Percentiles rank a stretch among this genome's conserved stretches.
phyloP scores from a whole-genome alignment of 371 early-diverging fungal genomes.

The Rhizopus microsporus region DNA sequence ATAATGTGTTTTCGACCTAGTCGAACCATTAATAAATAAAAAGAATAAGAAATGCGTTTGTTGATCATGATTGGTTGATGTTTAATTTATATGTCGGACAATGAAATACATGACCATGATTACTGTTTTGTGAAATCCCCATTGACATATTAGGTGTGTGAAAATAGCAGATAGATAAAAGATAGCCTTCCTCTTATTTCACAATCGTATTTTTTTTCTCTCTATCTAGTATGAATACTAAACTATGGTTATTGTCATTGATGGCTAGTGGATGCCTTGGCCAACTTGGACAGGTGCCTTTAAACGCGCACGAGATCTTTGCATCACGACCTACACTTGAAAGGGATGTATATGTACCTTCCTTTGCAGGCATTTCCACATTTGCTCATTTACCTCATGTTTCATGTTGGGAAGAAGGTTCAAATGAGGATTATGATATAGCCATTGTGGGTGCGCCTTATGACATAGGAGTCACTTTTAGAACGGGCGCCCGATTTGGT shows the following conservation, averaged over 20 bases:
- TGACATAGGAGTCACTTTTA: slow-evolving; percentile 51
- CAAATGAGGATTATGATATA: slow-evolving; percentile 46
- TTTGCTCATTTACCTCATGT: slow-evolving; percentile 52
- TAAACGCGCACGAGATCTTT: background rate
- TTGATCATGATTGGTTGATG: slow-evolving; percentile 1
- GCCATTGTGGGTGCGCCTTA: slow-evolving; percentile 52
- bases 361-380: slow-evolving; percentile 51
- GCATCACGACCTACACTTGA: slow-evolving; percentile 29
- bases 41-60: background rate
- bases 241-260: too few species aligned
- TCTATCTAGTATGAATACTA: too few species aligned
- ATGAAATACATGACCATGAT: too few species aligned
- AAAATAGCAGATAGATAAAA: too few species aligned
- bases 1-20: background rate
- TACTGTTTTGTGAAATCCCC: too few species aligned
- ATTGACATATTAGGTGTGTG: too few species aligned
- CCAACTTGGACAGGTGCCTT: background rate
- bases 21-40: slow-evolving; percentile 7
- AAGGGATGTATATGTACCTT: slow-evolving; percentile 37
- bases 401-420: slow-evolving; percentile 45
- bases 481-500: slow-evolving; percentile 55
- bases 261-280: background rate
- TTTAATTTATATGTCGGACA: too few species aligned
- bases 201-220: too few species aligned
- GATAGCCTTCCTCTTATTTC: too few species aligned